Base-by-base conservation (phyloP, 2,329 filamentous ascomycete species). In the Stromatinia cepivora region DNA sequence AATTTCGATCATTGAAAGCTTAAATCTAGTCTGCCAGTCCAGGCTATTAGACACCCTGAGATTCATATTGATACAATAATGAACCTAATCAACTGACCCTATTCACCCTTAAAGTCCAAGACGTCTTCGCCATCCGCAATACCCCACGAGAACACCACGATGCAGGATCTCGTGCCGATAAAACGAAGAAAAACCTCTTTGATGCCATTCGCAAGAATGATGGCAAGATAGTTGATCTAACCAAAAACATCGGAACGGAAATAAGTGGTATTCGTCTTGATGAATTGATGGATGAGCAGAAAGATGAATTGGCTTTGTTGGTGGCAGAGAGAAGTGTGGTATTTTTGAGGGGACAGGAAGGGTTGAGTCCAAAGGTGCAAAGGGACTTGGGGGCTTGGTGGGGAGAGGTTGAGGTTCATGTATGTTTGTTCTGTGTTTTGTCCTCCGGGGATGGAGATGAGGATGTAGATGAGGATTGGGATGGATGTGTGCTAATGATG, bases 371-470 rank as follows among this genome's bases (percentile, higher is more conserved):
- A 0, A 87, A 90, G 74, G 80, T 90, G 74, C 88, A 90, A 74
- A 85, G 85, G 66, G 82, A 82, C n/a, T 79, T 91, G 0, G 89
- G 89, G 0, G 84, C 89, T 71, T 84, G 85, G 77, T 90, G 82
- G 71, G 88, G 88, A 5, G 86, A 90, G 72, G 80, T 91, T 39
- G 90, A 92, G 74, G 79, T 92, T 17, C 90, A 92, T 75, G 88
- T 90, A 79, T 76, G 85, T 78, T 61, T n/a, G 28, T 25, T 20
- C 11, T 20, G 22, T 36, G 59, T 54, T 48, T 22, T 65, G 4
- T 46, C 11, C 50, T 48, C 45, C 46, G 15, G 8, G 4, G n/a
- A n/a, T n/a, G n/a, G n/a, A n/a, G n/a, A n/a, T n/a, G n/a, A n/a
- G n/a, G n/a, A n/a, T n/a, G n/a, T n/a, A n/a, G 31, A 15, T n/a